Evolutionary conservation across 176 grass and related monocot genomes (phyloP), one percentile per base, ranked within the genome.

Genomic region (Canna indica): DNA sequence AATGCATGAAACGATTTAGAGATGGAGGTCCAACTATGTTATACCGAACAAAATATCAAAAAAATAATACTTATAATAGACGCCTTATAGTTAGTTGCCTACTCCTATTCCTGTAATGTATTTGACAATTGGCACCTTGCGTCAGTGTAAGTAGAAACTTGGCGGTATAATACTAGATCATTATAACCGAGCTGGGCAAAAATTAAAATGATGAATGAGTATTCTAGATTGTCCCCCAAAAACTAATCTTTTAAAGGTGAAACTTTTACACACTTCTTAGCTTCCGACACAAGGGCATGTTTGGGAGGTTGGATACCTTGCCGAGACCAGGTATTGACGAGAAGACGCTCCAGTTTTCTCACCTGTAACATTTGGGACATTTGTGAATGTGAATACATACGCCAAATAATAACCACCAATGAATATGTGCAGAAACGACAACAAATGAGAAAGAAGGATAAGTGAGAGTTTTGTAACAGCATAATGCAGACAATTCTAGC

Each of bases 311-410:
- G 70, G 42, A 80, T 35, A 22, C 88, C 88, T 80, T 77, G 84
- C 76, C 63, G 68, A 59, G 74, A 74, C 88, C 88, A 91, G 81
- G 77, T 71, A 33, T 63, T 84, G 76, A 77, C 39, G 11, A 87
- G 58, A 39, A 77, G 76, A 17, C 58, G 67, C 64, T 91, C 88
- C 57, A 87, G 34, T 80, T 82, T 80, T 52, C 84, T 84, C 73
- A 91, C 88, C 88, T 91, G 81, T 73, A 68, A 50, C 29, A 28
- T 54, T 31, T 77, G 47, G 41, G 30, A 88, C 36, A 34, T 59
- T 75, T 36, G 59, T 69, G 5, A 18, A 48, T 67, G 29, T 69
- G 27, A 47, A 53, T 33, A 11, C 69, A 76, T 28, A 53, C 25
- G 25, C 18, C 27, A 30, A 57, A 53, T 16, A 67, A 31, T 67